Percentiles rank a stretch among this genome's conserved stretches.
Evolutionary conservation across 148 eudicot genomes (phyloP).

Genomic region (Chenopodium suecicum): DNA sequence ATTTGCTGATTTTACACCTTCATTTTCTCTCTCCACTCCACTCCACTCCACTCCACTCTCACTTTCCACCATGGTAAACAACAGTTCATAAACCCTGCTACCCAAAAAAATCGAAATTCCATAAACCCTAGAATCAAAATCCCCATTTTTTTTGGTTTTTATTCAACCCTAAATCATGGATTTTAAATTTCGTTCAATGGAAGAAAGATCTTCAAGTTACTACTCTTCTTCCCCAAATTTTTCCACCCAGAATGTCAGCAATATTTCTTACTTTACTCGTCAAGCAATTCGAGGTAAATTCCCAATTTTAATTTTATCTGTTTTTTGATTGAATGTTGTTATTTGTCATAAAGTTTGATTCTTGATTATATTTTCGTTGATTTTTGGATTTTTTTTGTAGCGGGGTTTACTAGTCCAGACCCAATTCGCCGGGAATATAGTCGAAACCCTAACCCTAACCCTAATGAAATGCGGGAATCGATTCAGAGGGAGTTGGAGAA

Average conservation of each 20-base stretch:
- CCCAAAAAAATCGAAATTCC: not conserved
- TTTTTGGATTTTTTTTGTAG: slow-evolving; percentile 7
- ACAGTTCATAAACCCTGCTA: not conserved
- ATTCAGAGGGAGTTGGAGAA: slow-evolving; percentile 54
- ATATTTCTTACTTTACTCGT: slow-evolving; percentile 25
- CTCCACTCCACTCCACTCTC: not conserved
- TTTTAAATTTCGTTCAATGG: slow-evolving; percentile 24
- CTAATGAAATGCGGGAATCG: not conserved
- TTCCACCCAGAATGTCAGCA: not conserved
- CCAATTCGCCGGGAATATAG: not conserved
- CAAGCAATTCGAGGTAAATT: slow-evolving; percentile 25
- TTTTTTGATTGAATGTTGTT: not conserved
- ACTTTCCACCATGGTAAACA: not conserved
- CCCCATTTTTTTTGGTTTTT: not conserved
- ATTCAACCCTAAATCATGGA: not conserved
- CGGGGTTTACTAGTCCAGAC: slow-evolving; percentile 6
- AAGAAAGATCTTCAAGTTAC: slow-evolving; percentile 7
- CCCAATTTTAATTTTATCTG: no score
- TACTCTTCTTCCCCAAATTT: not conserved
- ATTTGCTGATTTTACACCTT: not conserved
- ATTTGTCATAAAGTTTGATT: not conserved
- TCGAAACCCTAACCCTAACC: slow-evolving; percentile 4
- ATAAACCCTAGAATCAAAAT: slow-evolving; percentile 14
- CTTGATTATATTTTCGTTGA: not conserved
- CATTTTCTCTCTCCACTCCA: not conserved